Percentiles rank a stretch among this genome's conserved stretches.
phyloP scores from a whole-genome alignment of 805 yeast species.

The Starmerella gropengiesseri region DNA sequence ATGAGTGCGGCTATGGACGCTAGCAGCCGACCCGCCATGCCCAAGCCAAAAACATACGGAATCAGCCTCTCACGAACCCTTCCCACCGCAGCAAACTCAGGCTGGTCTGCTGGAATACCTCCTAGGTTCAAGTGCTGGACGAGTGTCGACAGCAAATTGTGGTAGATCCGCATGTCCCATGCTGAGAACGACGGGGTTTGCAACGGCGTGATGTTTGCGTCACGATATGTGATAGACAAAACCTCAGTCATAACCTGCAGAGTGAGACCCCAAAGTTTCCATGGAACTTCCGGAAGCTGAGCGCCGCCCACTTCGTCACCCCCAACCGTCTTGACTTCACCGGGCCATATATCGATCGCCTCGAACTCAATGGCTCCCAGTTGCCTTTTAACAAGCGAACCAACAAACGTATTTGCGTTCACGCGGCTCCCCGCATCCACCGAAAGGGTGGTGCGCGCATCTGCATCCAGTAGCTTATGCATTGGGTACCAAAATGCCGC shows the following conservation, averaged over 20 bases:
- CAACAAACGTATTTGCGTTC: constrained; percentile 16
- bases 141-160: constrained; percentile 8
- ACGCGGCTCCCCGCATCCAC: constrained; percentile 25
- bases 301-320: too few species aligned
- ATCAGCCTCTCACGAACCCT: too few species aligned
- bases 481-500: constrained; percentile 32
- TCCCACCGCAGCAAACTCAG: too few species aligned
- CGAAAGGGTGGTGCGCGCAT: constrained; percentile 14
- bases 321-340: background rate
- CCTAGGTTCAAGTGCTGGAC: too few species aligned
- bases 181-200: constrained; percentile 23
- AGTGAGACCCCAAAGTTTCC: constrained; percentile 33
- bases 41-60: background rate
- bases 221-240: constrained; percentile 24
- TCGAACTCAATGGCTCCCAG: constrained; percentile 27
- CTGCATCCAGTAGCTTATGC: constrained; percentile 20
- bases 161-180: constrained; percentile 24
- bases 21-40: background rate
- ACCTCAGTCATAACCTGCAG: constrained; percentile 29
- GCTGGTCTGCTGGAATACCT: too few species aligned
- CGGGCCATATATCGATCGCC: constrained; percentile 23
- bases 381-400: constrained; percentile 11
- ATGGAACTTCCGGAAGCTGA: constrained; percentile 22
- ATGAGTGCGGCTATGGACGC: too few species aligned
- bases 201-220: background rate